A percentile compares a stretch with the other conserved stretches of the same genome.
Evolutionary conservation across 129 eudicot genomes (phyloP).

Genomic region (Tagetes erecta): DNA sequence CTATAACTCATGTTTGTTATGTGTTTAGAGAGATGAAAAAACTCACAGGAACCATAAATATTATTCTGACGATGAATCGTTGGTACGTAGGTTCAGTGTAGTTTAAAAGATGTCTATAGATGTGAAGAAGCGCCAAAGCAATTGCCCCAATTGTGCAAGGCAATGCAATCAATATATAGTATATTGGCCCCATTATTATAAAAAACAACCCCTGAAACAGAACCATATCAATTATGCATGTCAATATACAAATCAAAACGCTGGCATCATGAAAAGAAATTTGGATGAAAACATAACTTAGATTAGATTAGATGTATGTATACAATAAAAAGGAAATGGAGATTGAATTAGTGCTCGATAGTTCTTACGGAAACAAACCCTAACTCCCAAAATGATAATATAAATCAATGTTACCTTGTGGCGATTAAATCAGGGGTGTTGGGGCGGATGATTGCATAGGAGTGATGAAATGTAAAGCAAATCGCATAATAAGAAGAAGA

Average conservation of each 20-base stretch:
- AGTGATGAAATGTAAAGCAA: conserved; percentile 14
- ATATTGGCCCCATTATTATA: conserved; percentile 65
- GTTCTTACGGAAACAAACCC: conserved; percentile 21
- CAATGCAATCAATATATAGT: conserved; percentile 62
- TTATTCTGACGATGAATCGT: conserved; percentile 88
- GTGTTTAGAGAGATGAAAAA: background rate
- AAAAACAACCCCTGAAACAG: conserved; percentile 24
- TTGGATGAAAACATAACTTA: too few species aligned
- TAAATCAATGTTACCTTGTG: conserved; percentile 5
- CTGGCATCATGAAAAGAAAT: too few species aligned
- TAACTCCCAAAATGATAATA: background rate
- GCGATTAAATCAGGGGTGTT: conserved; percentile 25
- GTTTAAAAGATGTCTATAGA: conserved; percentile 82
- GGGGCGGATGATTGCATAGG: conserved; percentile 28
- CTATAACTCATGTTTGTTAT: background rate
- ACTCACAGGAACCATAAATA: conserved; percentile 99
- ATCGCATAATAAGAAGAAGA: background rate
- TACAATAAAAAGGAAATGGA: too few species aligned
- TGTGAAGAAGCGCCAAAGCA: conserved; percentile 67
- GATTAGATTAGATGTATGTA: too few species aligned
- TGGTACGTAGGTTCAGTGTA: conserved; percentile 93
- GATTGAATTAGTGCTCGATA: conserved; percentile 18
- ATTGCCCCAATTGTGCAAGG: conserved; percentile 93
- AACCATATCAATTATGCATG: background rate
- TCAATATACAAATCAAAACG: background rate